A percentile compares a stretch with the other conserved stretches of the same genome.
These are phyloP conservation scores for Pseudozyma pruni DNA, from an alignment of 1,284 basidiomycete species.

Conservation along the genomic window DNA sequence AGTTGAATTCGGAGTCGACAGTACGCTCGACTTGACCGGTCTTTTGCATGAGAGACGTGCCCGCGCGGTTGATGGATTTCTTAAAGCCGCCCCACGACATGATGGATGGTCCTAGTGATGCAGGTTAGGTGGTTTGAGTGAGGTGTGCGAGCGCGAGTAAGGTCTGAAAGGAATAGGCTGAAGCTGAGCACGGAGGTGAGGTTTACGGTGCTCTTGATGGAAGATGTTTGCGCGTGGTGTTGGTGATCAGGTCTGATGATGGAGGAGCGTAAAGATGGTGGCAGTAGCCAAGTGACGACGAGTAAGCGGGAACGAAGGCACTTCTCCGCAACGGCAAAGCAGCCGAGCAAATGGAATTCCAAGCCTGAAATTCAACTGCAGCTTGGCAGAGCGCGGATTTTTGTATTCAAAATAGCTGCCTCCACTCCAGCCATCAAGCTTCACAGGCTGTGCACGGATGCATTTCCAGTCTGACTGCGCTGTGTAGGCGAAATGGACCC, in stretches of 20 bases:
- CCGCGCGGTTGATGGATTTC: slow-evolving; percentile 91
- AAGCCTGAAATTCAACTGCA: no score
- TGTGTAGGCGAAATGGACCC: no score
- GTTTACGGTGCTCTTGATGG: not conserved
- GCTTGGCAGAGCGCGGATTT: no score
- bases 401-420: no score
- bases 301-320: no score
- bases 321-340: no score
- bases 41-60: slow-evolving; percentile 79
- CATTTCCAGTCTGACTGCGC: not conserved
- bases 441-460: slow-evolving; percentile 34
- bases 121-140: not conserved
- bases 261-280: not conserved
- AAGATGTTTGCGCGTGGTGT: no score
- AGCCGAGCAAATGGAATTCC: no score
- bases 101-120: slow-evolving; percentile 13
- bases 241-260: slow-evolving; percentile 1
- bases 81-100: slow-evolving; percentile 76
- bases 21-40: slow-evolving; percentile 97
- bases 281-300: slow-evolving; percentile 1
- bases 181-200: not conserved
- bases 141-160: no score
- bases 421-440: not conserved
- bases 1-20: slow-evolving; percentile 89
- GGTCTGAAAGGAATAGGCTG: no score